phyloP scores from a whole-genome alignment of 2,329 filamentous ascomycete genomes.

The Fusarium lyarnte region DNA sequence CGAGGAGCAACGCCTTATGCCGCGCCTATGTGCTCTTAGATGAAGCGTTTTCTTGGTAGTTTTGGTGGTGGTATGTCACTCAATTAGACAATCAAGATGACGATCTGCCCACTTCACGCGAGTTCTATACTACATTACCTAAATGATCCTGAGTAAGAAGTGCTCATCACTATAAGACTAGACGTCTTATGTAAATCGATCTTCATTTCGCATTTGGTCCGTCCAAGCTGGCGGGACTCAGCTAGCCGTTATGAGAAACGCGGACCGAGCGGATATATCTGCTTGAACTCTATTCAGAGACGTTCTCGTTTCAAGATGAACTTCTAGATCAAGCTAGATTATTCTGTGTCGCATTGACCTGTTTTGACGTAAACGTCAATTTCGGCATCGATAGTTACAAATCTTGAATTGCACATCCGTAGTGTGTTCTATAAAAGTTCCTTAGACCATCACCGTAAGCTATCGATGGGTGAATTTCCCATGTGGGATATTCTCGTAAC shows the following conservation, averaged over 20 bases:
- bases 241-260: not conserved
- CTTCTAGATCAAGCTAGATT: conserved; percentile 12
- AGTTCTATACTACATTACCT: not conserved
- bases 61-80: not conserved
- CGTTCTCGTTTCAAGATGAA: not conserved
- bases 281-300: not conserved
- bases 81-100: not conserved
- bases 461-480: not conserved
- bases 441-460: not conserved
- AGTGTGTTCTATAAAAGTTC: not conserved
- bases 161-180: not conserved
- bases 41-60: conserved; percentile 44
- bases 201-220: not conserved
- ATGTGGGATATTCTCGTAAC: not conserved
- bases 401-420: not conserved
- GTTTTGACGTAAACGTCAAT: not conserved
- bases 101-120: not conserved
- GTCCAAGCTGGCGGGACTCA: not conserved
- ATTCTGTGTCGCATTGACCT: not conserved
- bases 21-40: conserved; percentile 41
- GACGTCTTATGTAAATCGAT: not conserved
- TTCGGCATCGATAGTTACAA: not conserved
- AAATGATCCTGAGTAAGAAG: not conserved
- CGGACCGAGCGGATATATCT: conserved; percentile 1
- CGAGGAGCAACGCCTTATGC: conserved; percentile 15